These are phyloP conservation scores for Endocalyx cinctus DNA, from an alignment of 2,329 filamentous ascomycete species.

Conservation along the genomic window DNA sequence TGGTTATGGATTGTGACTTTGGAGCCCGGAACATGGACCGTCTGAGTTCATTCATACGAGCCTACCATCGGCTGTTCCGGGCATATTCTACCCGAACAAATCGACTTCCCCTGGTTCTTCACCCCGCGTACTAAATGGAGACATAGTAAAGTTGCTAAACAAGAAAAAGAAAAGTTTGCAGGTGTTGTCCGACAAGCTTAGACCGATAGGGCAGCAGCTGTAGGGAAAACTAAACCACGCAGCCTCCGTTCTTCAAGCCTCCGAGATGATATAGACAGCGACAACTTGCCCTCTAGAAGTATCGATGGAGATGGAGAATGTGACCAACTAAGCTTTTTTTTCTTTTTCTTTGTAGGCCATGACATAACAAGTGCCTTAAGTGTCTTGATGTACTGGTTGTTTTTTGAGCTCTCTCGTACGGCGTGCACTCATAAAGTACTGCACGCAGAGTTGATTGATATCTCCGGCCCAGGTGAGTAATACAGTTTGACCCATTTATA, in stretches of 20 bases:
- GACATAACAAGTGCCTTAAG: constrained; percentile 5
- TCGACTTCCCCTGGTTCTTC: background rate
- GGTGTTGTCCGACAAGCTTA: background rate
- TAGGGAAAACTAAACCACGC: constrained; percentile 6
- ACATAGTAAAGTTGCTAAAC: background rate
- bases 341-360: constrained; percentile 2
- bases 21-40: background rate
- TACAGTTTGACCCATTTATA: background rate
- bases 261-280: background rate
- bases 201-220: too few relatives aligned
- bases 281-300: background rate
- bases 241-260: constrained; percentile 1
- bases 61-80: background rate
- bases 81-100: background rate
- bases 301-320: background rate
- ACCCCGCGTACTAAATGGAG: background rate
- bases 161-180: background rate
- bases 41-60: background rate
- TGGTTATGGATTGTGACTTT: background rate
- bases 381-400: background rate
- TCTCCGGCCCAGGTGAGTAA: constrained; percentile 1
- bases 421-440: background rate
- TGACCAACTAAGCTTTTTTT: constrained; percentile 1
- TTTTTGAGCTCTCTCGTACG: constrained; percentile 3
- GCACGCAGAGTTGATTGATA: constrained; percentile 1